Conservation (phyloP, 2,329 filamentous ascomycete species). For the Diaporthe caulivora region DNA sequence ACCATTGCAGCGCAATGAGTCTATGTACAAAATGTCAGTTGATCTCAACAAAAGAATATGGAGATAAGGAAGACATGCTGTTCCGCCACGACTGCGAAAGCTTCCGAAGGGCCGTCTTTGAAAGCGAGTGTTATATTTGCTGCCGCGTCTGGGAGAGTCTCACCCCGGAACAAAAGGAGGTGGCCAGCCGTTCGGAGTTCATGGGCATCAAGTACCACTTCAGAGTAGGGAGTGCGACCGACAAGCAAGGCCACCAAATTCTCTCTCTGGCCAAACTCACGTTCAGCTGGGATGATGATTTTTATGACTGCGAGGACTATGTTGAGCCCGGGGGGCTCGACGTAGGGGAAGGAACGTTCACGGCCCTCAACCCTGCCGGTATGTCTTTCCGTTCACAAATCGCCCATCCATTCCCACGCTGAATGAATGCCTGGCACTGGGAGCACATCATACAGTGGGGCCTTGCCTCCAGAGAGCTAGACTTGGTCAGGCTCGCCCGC, state of each 20-base stretch:
- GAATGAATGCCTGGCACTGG: no score
- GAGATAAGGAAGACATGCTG: not conserved
- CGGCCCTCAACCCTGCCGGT: not conserved
- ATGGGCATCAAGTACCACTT: constrained; percentile 2
- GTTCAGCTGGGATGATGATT: constrained; percentile 8
- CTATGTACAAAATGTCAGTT: constrained; percentile 31
- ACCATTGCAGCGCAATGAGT: not conserved
- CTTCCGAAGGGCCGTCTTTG: not conserved
- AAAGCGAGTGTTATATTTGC: constrained; percentile 15
- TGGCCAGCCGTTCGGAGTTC: not conserved
- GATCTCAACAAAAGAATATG: not conserved
- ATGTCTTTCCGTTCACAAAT: not conserved
- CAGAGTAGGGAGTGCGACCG: rapidly evolving
- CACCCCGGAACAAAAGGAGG: constrained; percentile 17
- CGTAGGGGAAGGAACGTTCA: not conserved
- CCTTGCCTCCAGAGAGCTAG: not conserved
- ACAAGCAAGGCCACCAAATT: not conserved
- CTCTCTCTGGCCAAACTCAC: not conserved
- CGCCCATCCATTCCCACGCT: no score
- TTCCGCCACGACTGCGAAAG: constrained; percentile 9
- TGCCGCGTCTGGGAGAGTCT: constrained; percentile 19
- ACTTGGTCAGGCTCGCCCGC: not conserved
- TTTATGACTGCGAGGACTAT: constrained; percentile 30
- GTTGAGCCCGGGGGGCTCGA: not conserved
- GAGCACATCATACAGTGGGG: not conserved